Evolutionary conservation across 139 green algal genomes (phyloP), one percentile per base, ranked within the genome.

Genomic region (Micractinium conductrix): DNA sequence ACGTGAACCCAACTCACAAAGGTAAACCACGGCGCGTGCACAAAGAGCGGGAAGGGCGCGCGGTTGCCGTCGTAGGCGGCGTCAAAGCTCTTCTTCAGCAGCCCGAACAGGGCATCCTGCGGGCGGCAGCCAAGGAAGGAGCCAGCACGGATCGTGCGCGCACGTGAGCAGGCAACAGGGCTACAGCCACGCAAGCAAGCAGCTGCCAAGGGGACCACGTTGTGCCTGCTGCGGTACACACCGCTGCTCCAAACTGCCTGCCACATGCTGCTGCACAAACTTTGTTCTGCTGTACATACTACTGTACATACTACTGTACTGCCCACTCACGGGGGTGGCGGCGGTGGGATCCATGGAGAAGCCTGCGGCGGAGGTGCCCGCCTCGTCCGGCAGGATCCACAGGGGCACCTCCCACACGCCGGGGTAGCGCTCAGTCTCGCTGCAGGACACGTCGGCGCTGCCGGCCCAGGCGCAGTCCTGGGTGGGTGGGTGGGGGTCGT

Each of bases 21-120:
- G 53, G 68, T 86, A 43, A 83, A 86, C 85, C 85, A 88, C 30
- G 68, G 68, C 24, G 76, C 76, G 79, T 88, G 85, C 8, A 86
- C 28, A 28, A 82, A 86, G 22, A 88, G 53, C 26, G 79, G 79
- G 67, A 88, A 86, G 12, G 79, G 79, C 10, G 78, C 79, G 78
- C 85, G 79, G 68, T 88, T 88, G 48, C 85, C 85, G 50, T 50
- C 70, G 69, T 88, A 88, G 5, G 69, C 78, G 43, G 78, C 44
- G 24, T 88, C 85, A 37, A 88, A 88, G 62, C 78, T 60, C 16
- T 42, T 71, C 44, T 40, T 43, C 48, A 88, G 60, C 42, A 80
- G 68, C 26, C 55, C 53, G 50, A 63, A 79, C 38, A 88, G 38
- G 17, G 78, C 84, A 8, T 80, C 30, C 35, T 40, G 28, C 42